Evolutionary conservation across 768 basidiomycete species (phyloP), one percentile per base, ranked within the genome.

Genomic region (Tricholoma hemisulphureum): DNA sequence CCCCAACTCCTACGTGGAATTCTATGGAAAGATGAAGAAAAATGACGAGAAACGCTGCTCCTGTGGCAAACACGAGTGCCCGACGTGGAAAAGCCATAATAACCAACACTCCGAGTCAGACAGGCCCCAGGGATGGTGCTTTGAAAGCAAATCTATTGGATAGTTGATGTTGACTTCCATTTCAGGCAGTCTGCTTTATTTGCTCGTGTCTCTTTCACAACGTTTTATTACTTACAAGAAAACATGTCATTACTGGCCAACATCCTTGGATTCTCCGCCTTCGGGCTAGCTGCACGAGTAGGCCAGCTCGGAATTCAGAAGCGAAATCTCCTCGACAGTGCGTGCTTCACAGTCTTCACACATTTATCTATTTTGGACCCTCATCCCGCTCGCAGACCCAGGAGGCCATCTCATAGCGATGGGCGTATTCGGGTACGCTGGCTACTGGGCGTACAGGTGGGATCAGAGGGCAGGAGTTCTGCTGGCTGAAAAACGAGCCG

Each of bases 261-360:
- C 67, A 73, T 93, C 60, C 70, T 91, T 67, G 90, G 91, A 39
- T 91, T 91, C 73, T 89, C 91, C 2, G 72, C 82, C 56, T 88
- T 93, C 67, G 94, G 94, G 41, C 87, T 97, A 58, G 86, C 87
- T 20, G 86, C 88, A 18, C 82, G 95, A 58, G 78, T 93, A 59
- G 92, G 91, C 65, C 93, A 95, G 74, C 85, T 97, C 21, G 89
- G 88, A 54, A 89, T 97, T 66, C 88, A 93, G 72, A 86, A 81
- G 69, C 80, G 89, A 66, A 85, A 86, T 67, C 80, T 95, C 58
- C 83, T 90, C 72, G 81, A 85, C 46, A 92, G 94, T 95, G 68
- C 70, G 93, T 83, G 20, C 55, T 23, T 29, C 11, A 51, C 26
- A 51, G 24, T 20, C n/a, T 56, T 43, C 53, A 32, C 13, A 39